Percentiles rank a stretch among this genome's conserved stretches.
Conservation (phyloP, 2,329 filamentous ascomycete species). For the Lizonia empirigonia region DNA sequence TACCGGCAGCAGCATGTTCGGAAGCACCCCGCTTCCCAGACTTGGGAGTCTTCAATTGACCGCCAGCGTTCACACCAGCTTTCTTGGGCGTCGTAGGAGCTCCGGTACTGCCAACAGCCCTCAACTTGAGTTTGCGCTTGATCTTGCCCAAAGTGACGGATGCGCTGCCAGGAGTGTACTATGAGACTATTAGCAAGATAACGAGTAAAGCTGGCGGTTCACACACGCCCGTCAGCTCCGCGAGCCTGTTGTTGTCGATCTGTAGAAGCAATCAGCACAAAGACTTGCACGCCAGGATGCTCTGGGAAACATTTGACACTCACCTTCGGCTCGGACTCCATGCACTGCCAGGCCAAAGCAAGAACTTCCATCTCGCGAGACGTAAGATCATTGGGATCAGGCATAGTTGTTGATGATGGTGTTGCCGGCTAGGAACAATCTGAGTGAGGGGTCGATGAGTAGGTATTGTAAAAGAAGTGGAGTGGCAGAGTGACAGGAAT, state of each 20-base stretch:
- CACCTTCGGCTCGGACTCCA: constrained; percentile 42
- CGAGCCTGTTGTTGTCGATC: constrained; percentile 24
- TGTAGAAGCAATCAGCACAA: background rate
- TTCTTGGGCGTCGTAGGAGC: constrained; percentile 31
- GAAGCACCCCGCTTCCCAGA: constrained; percentile 22
- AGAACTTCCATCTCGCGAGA: constrained; percentile 40
- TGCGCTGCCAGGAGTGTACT: constrained; percentile 36
- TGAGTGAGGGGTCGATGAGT: no score
- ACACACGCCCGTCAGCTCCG: constrained; percentile 15
- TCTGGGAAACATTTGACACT: constrained; percentile 2
- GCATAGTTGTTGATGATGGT: background rate
- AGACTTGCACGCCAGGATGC: background rate
- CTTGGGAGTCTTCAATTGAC: constrained; percentile 12
- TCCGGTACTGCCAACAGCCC: constrained; percentile 13
- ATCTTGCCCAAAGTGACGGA: constrained; percentile 40
- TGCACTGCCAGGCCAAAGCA: constrained; percentile 44
- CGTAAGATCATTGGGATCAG: constrained; percentile 19
- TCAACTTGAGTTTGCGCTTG: constrained; percentile 37
- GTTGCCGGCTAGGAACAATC: no score
- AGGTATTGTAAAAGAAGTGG: background rate
- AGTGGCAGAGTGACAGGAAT: background rate
- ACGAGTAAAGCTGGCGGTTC: constrained; percentile 27
- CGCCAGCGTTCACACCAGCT: background rate
- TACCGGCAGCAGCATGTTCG: constrained; percentile 7
- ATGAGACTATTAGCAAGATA: constrained; percentile 22